Percentiles rank a stretch among this genome's conserved stretches.
phyloP scores from a whole-genome alignment of 1,284 basidiomycete genomes.

The Fomitopsis palustris region DNA sequence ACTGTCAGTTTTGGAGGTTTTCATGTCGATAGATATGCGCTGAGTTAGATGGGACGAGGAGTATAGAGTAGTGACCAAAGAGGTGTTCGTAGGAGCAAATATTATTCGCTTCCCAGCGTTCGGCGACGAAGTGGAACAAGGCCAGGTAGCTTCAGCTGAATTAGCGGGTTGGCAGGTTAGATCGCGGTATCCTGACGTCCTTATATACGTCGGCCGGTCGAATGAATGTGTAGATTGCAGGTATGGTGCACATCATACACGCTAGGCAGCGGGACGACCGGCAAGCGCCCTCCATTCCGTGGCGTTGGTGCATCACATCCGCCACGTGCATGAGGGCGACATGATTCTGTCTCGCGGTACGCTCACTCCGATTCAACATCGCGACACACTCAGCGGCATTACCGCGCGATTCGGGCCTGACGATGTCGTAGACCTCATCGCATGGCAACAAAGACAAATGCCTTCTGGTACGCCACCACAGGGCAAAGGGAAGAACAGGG shows the following conservation, averaged over 20 bases:
- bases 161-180: neutral
- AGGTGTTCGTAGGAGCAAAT: neutral
- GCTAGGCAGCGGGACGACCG: neutral
- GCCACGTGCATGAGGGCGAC: neutral
- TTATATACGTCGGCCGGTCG: neutral
- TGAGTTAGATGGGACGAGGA: neutral
- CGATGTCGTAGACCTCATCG: neutral
- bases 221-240: neutral
- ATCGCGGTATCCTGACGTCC: neutral
- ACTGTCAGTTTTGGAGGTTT: conserved; percentile 16
- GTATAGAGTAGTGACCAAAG: neutral
- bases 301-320: neutral
- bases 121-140: neutral
- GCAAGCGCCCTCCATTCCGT: neutral
- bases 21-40: conserved; percentile 17
- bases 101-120: neutral
- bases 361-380: neutral
- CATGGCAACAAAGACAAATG: neutral
- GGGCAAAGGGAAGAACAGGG: neutral
- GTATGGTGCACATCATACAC: neutral
- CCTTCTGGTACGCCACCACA: neutral
- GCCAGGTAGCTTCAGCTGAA: neutral
- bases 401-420: neutral
- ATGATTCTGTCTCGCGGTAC: neutral
- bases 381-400: neutral